Conservation (phyloP, 495 filamentous ascomycete species). For the Penicillium soppii region DNA sequence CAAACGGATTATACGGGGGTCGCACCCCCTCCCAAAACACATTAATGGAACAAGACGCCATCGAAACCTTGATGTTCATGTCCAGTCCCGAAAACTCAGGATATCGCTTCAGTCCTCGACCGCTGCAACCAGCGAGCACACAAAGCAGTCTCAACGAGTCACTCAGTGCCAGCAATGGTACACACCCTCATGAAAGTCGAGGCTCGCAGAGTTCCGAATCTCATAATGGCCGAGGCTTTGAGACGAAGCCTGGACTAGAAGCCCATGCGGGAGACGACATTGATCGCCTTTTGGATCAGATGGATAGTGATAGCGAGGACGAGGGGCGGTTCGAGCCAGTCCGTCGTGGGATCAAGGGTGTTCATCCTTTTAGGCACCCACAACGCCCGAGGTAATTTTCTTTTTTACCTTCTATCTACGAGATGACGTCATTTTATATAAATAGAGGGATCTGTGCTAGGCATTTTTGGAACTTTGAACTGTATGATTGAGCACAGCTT, state of each 20-base stretch:
- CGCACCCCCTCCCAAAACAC: conserved; percentile 65
- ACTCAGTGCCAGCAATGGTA: conserved; percentile 18
- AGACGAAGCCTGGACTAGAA: conserved; percentile 24
- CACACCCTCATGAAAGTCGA: conserved; percentile 11
- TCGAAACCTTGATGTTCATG: conserved; percentile 85
- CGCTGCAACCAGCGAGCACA: conserved; percentile 19
- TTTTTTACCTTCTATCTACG: not conserved
- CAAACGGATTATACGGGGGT: conserved; percentile 29
- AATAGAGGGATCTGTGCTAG: not conserved
- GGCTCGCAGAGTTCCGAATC: conserved; percentile 22
- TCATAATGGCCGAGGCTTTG: conserved; percentile 7
- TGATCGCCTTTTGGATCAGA: conserved; percentile 52
- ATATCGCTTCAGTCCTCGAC: conserved; percentile 39
- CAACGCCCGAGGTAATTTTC: conserved; percentile 10
- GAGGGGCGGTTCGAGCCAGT: conserved; percentile 26
- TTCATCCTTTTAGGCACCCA: conserved; percentile 7
- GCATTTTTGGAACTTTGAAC: not conserved
- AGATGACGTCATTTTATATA: not conserved
- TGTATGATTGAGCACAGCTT: not conserved
- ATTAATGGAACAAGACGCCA: conserved; percentile 79
- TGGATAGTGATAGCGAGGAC: conserved; percentile 48
- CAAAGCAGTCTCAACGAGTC: conserved; percentile 35
- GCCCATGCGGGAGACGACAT: conserved; percentile 48
- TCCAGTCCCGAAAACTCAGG: conserved; percentile 77
- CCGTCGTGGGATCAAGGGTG: conserved; percentile 7